phyloP scores from a whole-genome alignment of 2,329 filamentous ascomycete genomes.

The Aspergillus ochraceoroseus region DNA sequence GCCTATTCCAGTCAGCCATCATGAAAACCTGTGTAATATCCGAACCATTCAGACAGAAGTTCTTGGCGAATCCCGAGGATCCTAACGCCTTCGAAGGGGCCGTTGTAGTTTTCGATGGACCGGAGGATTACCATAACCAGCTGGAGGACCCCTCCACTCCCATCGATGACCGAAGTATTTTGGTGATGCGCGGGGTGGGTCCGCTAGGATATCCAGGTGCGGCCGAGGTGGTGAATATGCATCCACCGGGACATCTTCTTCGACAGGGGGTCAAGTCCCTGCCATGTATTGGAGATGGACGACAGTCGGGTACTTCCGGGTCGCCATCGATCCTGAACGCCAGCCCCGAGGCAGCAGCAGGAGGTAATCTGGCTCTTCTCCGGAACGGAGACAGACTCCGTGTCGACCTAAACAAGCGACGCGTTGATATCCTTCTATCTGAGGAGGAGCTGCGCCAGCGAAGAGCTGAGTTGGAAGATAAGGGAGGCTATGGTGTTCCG shows the following conservation, averaged over 20 bases:
- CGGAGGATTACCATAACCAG: conserved; percentile 46
- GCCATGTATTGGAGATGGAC: conserved; percentile 52
- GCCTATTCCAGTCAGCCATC: conserved; percentile 49
- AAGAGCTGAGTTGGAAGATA: conserved; percentile 35
- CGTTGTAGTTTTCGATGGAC: conserved; percentile 50
- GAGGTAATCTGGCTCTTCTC: conserved; percentile 51
- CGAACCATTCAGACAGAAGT: conserved; percentile 43
- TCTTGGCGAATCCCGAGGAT: conserved; percentile 45
- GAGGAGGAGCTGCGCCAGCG: conserved; percentile 43
- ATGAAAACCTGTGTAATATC: conserved; percentile 53
- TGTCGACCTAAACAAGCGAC: conserved; percentile 48
- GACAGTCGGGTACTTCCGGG: conserved; percentile 53
- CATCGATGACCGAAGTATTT: conserved; percentile 44
- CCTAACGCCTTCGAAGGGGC: conserved; percentile 48
- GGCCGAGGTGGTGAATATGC: conserved; percentile 53
- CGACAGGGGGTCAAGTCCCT: conserved; percentile 46
- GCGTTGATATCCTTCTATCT: conserved; percentile 47
- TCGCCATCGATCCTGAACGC: conserved; percentile 55
- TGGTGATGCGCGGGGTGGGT: conserved; percentile 49
- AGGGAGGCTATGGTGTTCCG: conserved; percentile 38
- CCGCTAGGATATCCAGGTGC: conserved; percentile 50
- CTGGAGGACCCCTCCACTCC: conserved; percentile 40
- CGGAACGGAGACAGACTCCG: conserved; percentile 49
- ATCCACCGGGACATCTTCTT: conserved; percentile 45
- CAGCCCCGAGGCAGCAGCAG: conserved; percentile 52